Percentiles rank a stretch among this genome's conserved stretches.
These are phyloP conservation scores for Microbotryum lychnidis-dioicae DNA, from an alignment of 1,284 basidiomycete species.

Conservation along the genomic window DNA sequence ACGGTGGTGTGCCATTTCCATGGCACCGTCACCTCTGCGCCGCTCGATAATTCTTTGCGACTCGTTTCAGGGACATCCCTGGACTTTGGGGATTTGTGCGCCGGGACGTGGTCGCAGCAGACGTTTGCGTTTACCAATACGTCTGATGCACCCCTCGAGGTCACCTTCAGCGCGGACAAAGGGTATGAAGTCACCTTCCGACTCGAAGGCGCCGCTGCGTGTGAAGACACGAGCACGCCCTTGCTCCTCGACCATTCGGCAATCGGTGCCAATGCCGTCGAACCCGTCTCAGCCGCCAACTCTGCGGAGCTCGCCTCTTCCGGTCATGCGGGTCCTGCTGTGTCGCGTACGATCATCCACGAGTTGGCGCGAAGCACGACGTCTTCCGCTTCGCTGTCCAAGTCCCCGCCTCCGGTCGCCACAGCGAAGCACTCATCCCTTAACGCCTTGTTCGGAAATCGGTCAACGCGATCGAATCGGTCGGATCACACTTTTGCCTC, in stretches of 20 bases:
- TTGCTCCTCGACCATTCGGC: conserved; percentile 35
- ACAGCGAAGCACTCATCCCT: too few relatives aligned
- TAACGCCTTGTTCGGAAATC: neutral
- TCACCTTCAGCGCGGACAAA: conserved; percentile 42
- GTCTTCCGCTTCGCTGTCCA: too few relatives aligned
- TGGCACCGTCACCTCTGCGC: conserved; percentile 35
- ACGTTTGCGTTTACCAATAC: conserved; percentile 45
- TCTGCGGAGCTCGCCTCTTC: neutral
- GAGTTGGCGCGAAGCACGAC: conserved; percentile 5
- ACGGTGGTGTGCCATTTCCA: conserved; percentile 37
- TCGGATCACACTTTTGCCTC: conserved; percentile 1
- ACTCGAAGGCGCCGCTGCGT: conserved; percentile 41
- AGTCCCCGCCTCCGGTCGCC: too few relatives aligned
- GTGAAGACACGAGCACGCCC: conserved; percentile 41
- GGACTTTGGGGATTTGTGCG: conserved; percentile 46
- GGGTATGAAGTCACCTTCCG: conserved; percentile 45
- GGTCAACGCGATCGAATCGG: neutral
- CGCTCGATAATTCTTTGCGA: conserved; percentile 42
- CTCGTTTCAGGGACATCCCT: conserved; percentile 43
- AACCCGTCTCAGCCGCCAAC: neutral
- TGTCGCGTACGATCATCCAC: conserved; percentile 6
- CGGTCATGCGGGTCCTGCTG: neutral
- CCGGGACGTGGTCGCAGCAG: conserved; percentile 46
- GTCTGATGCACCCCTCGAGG: conserved; percentile 44
- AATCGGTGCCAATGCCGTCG: conserved; percentile 17